Evolutionary conservation across 2,329 filamentous ascomycete species (phyloP).

Genomic region (Aspergillus versicolor): DNA sequence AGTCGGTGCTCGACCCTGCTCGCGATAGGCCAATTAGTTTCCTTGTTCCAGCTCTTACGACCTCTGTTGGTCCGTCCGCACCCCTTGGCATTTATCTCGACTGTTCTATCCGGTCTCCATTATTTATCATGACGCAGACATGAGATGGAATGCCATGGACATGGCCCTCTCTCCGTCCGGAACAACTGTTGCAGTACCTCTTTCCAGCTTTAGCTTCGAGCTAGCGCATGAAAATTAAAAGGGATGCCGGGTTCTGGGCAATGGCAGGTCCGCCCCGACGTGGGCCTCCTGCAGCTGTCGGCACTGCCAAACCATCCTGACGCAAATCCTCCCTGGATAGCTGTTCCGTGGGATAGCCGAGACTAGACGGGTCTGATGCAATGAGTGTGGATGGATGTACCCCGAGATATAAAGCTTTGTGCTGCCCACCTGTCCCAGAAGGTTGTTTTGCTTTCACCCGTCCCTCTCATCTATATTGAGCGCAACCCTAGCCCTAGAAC

Average conservation of each 20-base stretch:
- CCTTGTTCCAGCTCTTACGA: not conserved
- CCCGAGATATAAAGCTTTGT: slow-evolving; percentile 5
- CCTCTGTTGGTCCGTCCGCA: not conserved
- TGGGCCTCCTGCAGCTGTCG: slow-evolving; percentile 11
- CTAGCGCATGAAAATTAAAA: slow-evolving; percentile 1
- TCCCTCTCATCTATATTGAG: not conserved
- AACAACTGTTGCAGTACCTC: not conserved
- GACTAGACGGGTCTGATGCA: slow-evolving; percentile 1
- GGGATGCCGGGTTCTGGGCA: not conserved
- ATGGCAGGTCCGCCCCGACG: not conserved
- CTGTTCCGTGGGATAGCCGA: slow-evolving; percentile 8
- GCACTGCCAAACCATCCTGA: slow-evolving; percentile 14
- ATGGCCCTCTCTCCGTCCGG: not conserved
- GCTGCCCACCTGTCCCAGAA: not conserved
- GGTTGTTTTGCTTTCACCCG: not conserved
- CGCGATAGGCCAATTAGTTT: not conserved
- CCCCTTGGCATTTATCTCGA: not conserved
- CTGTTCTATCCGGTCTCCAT: not conserved
- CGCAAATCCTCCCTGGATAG: slow-evolving; percentile 1
- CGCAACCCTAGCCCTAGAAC: not conserved
- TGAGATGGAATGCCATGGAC: not conserved
- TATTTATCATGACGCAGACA: not conserved
- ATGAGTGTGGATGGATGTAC: not conserved
- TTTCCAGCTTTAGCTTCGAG: not conserved
- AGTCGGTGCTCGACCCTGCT: not conserved